These are phyloP conservation scores for Torrubiella hemipterigena DNA, from an alignment of 2,329 filamentous ascomycete genomes.

Conservation along the genomic window DNA sequence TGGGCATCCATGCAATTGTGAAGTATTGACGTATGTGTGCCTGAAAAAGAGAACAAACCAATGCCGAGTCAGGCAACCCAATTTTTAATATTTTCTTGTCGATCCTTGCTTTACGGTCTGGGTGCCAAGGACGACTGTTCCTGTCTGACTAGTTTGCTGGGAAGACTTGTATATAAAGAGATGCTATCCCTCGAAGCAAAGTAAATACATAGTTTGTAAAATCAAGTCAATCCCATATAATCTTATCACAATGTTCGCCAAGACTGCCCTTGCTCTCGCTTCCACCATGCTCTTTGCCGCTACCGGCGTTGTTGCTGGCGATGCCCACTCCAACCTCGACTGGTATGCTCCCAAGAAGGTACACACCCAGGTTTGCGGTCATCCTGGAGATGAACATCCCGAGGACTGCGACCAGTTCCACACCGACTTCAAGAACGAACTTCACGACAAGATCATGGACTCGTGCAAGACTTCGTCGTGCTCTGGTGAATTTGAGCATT, in stretches of 20 bases:
- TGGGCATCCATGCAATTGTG: no score
- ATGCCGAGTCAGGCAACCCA: no score
- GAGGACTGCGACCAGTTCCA: conserved; percentile 7
- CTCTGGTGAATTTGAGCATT: conserved; percentile 7
- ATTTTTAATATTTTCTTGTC: no score
- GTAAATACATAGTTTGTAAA: no score
- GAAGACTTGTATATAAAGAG: no score
- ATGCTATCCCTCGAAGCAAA: no score
- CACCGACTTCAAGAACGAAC: conserved; percentile 5
- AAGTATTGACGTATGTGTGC: no score
- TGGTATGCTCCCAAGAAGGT: conserved; percentile 6
- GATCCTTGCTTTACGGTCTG: no score
- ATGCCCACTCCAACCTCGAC: conserved; percentile 7
- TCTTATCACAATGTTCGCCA: conserved; percentile 3
- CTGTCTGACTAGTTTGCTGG: no score
- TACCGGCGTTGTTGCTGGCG: conserved; percentile 1
- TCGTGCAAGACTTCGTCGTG: conserved; percentile 6
- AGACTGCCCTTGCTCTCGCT: conserved; percentile 1
- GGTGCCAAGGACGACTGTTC: no score
- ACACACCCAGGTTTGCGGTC: conserved; percentile 6
- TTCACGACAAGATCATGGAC: conserved; percentile 6
- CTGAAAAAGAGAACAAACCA: no score
- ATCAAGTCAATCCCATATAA: no score
- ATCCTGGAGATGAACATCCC: conserved; percentile 5
- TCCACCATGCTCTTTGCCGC: conserved; percentile 3